Evolutionary conservation across 345 rosid genomes (phyloP), one percentile per base, ranked within the genome.

Genomic region (Eucalyptus caleyi): DNA sequence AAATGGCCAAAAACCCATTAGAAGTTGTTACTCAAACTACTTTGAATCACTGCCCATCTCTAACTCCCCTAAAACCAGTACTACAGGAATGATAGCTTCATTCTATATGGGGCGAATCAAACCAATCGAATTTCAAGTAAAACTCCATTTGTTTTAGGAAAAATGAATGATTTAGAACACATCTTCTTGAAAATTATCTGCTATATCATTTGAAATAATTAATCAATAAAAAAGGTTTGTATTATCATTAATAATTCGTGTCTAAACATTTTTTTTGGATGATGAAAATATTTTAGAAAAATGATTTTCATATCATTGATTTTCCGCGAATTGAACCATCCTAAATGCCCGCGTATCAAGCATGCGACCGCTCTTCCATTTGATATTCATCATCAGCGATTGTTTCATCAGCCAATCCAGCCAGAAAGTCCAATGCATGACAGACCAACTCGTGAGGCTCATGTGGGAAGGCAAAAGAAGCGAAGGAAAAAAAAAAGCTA

Each of bases 161-260:
- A 56, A 56, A 56, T 56, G 62, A 56, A 56, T 10, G 3, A 24
- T 56, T 10, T 56, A 56, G 30, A 56, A 24, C 5, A 56, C 13
- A 24, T 56, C 30, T 56, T 24, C 14, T 56, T 56, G 62, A 56
- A 10, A 56, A 56, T 56, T 5, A 24, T 56, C 1, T 4, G 6
- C 5, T 24, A 56, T 23, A 56, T 10, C 13, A 11, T 27, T 56
- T 56, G 30, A 56, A 56, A 56, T 4, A 56, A 56, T 56, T 56
- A 24, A 56, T 23, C 30, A 56, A 56, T 24, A 2, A 56, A 4
- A 56, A 24, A 2, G 0, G 11, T 10, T 56, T 23, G 4, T 0
- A 56, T 24, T 24, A 56, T 5, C 62, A 3, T 2, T 26, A 56
- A 56, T 26, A 56, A 10, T 56, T 24, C 13, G 13, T 24, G 30